Evolutionary conservation across 169 alveolate genomes (phyloP), one percentile per base, ranked within the genome.

Genomic region (Babesia ovis): DNA sequence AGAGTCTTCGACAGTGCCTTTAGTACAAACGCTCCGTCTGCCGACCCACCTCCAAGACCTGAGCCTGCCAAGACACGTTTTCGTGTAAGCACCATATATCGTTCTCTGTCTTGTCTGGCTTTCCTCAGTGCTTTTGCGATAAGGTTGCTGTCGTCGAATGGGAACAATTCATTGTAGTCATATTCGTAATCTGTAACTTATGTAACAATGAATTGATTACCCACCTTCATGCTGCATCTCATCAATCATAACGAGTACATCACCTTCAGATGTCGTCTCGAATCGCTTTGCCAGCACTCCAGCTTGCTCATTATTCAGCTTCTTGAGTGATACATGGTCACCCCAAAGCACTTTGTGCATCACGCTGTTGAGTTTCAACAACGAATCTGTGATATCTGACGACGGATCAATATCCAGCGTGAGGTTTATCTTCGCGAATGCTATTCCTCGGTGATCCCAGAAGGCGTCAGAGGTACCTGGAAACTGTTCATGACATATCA

Each of bases 1-100:
- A 71, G 68, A 18, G 18, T 46, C 29, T 41, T 60, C 42, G 68
- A 54, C 32, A 80, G 83, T 37, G 60, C 25, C 27, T 82, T 73
- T 29, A 88, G 57, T 42, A 84, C 61, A 16, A 74, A 48, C 22
- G 91, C 93, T 14, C 89, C 91, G 59, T 88, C 88, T 6, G 91
- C 83, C 4, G 93, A 80, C 3, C 93, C 93, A 20, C 93, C 93
- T 12, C 93, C 93, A 14, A 88, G 59, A n/a, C 93, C 93, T 25
- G 91, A 59, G 31, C 90, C 90, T 11, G 84, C 61, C 23, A 85
- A 85, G 20, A 74, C 73, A 12, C 80, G 64, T 45, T 88, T 88
- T 56, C 73, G 66, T 22, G 83, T 69, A 60, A 82, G 83, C 43
- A 84, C 72, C 42, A 88, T 34, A n/a, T 75, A 88, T 53, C 67